A percentile compares a stretch with the other conserved stretches of the same genome.
Conservation (phyloP, 2,329 filamentous ascomycete genomes). For the Whalleya microplaca region DNA sequence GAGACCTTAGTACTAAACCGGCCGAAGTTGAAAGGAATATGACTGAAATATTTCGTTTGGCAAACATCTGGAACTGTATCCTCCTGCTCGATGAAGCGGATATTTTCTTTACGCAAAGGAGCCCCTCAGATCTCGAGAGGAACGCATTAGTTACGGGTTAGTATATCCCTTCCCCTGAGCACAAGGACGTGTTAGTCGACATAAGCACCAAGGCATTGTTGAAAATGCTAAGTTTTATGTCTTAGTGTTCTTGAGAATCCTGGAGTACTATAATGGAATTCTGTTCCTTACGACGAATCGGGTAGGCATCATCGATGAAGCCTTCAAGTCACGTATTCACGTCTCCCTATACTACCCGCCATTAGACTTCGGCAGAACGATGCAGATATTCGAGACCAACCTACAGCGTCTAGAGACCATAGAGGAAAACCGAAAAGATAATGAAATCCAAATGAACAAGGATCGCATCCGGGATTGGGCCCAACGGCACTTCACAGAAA, state of each 20-base stretch:
- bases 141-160: conserved; percentile 38
- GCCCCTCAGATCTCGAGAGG: conserved; percentile 28
- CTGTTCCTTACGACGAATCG: conserved; percentile 45
- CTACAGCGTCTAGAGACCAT: conserved; percentile 24
- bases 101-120: conserved; percentile 22
- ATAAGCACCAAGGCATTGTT: not conserved
- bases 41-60: conserved; percentile 21
- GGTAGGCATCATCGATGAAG: conserved; percentile 43
- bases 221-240: not conserved
- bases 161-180: not conserved
- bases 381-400: conserved; percentile 27
- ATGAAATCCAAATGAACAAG: conserved; percentile 20
- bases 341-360: conserved; percentile 36
- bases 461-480: conserved; percentile 16
- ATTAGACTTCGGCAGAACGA: conserved; percentile 10
- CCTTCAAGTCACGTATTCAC: conserved; percentile 42
- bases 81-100: conserved; percentile 27
- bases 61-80: conserved; percentile 26
- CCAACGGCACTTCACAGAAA: conserved; percentile 11
- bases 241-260: conserved; percentile 37
- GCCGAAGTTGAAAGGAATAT: conserved; percentile 25
- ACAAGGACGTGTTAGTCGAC: no score
- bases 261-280: conserved; percentile 41
- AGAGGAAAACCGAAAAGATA: conserved; percentile 18
- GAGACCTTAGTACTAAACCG: conserved; percentile 24